Evolutionary conservation across 2,329 filamentous ascomycete genomes (phyloP).

Genomic region (Fusarium fracticaudum): DNA sequence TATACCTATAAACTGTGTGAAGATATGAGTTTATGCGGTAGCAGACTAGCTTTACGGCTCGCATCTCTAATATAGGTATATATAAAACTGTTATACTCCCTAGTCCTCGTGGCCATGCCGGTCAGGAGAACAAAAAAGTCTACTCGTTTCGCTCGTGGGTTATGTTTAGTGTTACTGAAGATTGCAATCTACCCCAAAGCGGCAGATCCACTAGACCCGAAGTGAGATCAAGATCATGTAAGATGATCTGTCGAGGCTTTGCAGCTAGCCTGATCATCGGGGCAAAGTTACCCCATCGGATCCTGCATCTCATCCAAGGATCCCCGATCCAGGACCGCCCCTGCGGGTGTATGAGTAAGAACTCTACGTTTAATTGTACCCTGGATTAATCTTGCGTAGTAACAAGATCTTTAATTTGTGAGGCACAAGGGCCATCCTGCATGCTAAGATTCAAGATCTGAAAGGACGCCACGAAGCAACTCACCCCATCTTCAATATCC

Average conservation of each 20-base stretch:
- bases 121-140: background rate
- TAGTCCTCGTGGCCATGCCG: rapidly evolving
- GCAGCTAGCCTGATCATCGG: background rate
- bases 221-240: background rate
- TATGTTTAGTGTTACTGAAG: background rate
- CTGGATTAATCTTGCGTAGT: background rate
- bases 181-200: rapidly evolving
- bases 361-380: rapidly evolving
- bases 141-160: no score
- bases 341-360: rapidly evolving
- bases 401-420: background rate
- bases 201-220: no score
- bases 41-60: background rate
- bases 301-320: background rate
- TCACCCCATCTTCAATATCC: background rate
- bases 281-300: background rate
- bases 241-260: background rate
- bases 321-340: background rate
- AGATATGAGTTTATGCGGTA: rapidly evolving
- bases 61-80: no score
- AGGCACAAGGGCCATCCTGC: background rate
- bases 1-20: no score
- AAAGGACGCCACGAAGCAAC: no score
- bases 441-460: background rate
- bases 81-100: rapidly evolving